Evolutionary conservation across 2,329 filamentous ascomycete genomes (phyloP), one percentile per base, ranked within the genome.

Genomic region (Pyrenophora seminiperda): DNA sequence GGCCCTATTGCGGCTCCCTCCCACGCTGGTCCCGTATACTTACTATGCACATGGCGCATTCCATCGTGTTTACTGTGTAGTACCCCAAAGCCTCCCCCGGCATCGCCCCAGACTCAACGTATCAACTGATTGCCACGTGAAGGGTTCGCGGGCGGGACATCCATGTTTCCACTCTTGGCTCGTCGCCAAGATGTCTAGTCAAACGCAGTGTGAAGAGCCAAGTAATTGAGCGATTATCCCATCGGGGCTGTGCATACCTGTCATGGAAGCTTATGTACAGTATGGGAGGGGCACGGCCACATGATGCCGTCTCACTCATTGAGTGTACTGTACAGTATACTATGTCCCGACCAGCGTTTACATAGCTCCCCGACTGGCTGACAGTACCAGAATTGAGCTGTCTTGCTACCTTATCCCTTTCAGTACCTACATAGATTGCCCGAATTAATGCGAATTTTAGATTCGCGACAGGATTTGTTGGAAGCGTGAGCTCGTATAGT

Each of bases 121-220:
- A 14, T 43, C 41, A 43, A 36, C 24, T 31, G 19, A 24, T 29
- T 31, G 41, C 41, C 41, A 43, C 15, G 13, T 27, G 13, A 27
- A 27, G 24, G 13, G 24, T 27, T 27, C 24, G 24, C 24, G 41
- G 30, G 41, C 41, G 41, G 41, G 41, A 43, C 31, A 43, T 43
- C 41, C 41, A 43, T 15, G 41, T 43, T 43, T 43, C 41, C 41
- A 43, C 41, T 43, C 41, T 43, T 43, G 41, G 41, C 41, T 43
- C 31, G 22, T 43, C 31, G 41, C 41, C 41, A 43, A 43, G 41
- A 27, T 27, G 24, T 27, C 24, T 27, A 27, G 24, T 27, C 24
- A 27, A 27, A 27, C 24, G 10, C 24, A 2, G 9, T 27, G 9
- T 11, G 24, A 27, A 27, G 24, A 27, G 41, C 41, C 41, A 43